phyloP scores from a whole-genome alignment of 495 filamentous ascomycete genomes.

The Pyronema domesticum region DNA sequence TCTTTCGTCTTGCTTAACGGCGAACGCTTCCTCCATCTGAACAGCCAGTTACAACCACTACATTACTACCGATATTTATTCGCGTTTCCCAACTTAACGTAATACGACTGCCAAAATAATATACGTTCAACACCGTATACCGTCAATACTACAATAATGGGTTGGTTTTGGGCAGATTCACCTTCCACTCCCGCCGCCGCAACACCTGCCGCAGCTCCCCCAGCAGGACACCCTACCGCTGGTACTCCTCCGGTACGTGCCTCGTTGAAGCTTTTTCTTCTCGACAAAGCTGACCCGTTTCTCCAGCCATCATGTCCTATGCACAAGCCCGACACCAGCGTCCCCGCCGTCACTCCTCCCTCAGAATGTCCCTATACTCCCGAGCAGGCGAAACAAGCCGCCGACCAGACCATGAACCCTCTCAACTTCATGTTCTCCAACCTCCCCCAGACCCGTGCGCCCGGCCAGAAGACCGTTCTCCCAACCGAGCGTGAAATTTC shows the following conservation, averaged over 20 bases:
- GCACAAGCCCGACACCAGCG: constrained; percentile 44
- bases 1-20: background rate
- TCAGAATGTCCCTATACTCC: constrained; percentile 26
- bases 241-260: constrained; percentile 45
- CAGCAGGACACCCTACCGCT: constrained; percentile 23
- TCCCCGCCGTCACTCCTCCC: constrained; percentile 27
- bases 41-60: background rate
- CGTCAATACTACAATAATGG: constrained; percentile 38
- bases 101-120: background rate
- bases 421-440: constrained; percentile 90
- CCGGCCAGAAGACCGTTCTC: constrained; percentile 51
- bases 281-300: constrained; percentile 1
- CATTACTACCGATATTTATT: background rate
- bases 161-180: constrained; percentile 95
- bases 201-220: constrained; percentile 20
- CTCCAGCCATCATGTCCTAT: constrained; percentile 73
- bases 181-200: constrained; percentile 28
- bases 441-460: constrained; percentile 59
- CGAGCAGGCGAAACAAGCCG: constrained; percentile 28
- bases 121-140: background rate
- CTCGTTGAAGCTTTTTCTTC: background rate
- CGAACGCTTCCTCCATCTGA: too few relatives aligned
- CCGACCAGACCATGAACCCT: constrained; percentile 60
- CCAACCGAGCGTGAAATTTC: constrained; percentile 62
- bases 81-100: background rate